Conservation (phyloP, 2,329 filamentous ascomycete genomes). For the Stemphylium beticola region DNA sequence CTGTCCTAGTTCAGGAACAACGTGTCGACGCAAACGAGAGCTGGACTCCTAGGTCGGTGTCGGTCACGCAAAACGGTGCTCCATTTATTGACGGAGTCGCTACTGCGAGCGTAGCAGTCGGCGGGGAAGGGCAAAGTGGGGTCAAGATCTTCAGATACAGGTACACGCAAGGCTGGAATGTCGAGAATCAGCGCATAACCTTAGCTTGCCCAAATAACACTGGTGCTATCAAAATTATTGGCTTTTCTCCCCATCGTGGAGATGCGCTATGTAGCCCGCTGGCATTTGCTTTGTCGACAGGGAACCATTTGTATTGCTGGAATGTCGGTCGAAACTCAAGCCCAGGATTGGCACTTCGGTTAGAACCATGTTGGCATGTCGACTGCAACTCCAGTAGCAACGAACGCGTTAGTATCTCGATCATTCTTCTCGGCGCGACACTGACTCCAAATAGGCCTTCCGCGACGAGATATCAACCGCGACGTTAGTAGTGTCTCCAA, state of each 20-base stretch:
- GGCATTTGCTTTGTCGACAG: slow-evolving; percentile 24
- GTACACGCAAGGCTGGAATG: slow-evolving; percentile 18
- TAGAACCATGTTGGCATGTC: slow-evolving; percentile 14
- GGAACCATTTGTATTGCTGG: slow-evolving; percentile 28
- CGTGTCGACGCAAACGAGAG: slow-evolving; percentile 14
- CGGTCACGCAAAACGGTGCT: slow-evolving; percentile 19
- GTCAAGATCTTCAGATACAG: slow-evolving; percentile 26
- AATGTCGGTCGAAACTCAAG: slow-evolving; percentile 2
- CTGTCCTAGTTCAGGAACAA: slow-evolving; percentile 7
- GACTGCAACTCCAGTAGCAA: slow-evolving; percentile 14
- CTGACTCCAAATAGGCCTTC: slow-evolving; percentile 20
- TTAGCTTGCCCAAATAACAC: slow-evolving; percentile 22
- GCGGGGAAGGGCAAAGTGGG: slow-evolving; percentile 27
- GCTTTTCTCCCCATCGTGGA: slow-evolving; percentile 19
- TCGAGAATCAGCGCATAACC: slow-evolving; percentile 7
- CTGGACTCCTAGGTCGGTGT: slow-evolving; percentile 27
- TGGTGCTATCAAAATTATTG: slow-evolving; percentile 21
- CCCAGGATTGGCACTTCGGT: not conserved
- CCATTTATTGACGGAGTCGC: slow-evolving; percentile 5
- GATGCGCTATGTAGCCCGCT: slow-evolving; percentile 11
- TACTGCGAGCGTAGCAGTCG: slow-evolving; percentile 25
- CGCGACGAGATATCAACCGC: slow-evolving; percentile 25
- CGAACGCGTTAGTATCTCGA: slow-evolving; percentile 15
- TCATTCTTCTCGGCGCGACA: not conserved
- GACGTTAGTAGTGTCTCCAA: slow-evolving; percentile 20